phyloP scores from a whole-genome alignment of 345 rosid species.

The Fremontodendron californicum region DNA sequence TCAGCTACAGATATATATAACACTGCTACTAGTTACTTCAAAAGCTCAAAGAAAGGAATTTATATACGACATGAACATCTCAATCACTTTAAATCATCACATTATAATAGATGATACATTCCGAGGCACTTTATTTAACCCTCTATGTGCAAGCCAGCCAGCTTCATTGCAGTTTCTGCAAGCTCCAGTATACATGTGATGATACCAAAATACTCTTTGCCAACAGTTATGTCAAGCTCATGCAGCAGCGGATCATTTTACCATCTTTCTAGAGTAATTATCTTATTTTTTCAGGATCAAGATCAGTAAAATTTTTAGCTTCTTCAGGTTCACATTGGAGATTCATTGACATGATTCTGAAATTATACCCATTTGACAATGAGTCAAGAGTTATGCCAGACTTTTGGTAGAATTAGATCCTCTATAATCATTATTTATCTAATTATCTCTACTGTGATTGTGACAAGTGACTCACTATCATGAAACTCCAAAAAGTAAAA shows the following conservation, averaged over 20 bases:
- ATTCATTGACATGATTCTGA: background rate
- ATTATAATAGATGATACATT: background rate
- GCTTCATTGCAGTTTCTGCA: background rate
- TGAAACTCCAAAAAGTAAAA: background rate
- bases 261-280: background rate
- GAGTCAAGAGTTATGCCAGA: background rate
- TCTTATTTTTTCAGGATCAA: background rate
- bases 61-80: background rate
- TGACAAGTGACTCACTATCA: background rate
- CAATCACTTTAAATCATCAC: background rate
- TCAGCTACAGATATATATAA: background rate
- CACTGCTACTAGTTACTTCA: background rate
- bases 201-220: background rate
- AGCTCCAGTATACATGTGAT: background rate
- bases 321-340: background rate
- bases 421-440: background rate
- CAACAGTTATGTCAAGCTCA: background rate
- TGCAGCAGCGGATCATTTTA: background rate
- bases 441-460: background rate
- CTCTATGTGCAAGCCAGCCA: background rate
- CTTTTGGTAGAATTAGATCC: background rate
- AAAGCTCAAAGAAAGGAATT: background rate
- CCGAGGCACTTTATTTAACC: background rate
- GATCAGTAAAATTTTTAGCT: background rate
- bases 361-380: background rate